Base-by-base conservation (phyloP, 2,329 filamentous ascomycete genomes). In the Amauroascus niger region DNA sequence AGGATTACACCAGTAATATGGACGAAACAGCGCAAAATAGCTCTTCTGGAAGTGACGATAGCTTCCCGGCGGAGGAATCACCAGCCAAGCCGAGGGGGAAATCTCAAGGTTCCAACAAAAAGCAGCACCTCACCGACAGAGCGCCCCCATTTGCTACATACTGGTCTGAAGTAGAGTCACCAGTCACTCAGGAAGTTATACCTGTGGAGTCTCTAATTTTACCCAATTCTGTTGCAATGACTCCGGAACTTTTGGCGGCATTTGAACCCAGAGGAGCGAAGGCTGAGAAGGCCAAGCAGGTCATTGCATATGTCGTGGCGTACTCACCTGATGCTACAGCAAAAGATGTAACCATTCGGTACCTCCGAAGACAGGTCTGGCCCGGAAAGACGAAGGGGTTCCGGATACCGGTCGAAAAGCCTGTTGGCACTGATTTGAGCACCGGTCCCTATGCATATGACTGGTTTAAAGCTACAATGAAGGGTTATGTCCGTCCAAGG, bases 261-360 rank as follows among this genome's bases (percentile, higher is more conserved):
- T 83, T 97, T 50, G 89, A 96, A 62, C 87, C 90, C 13, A 83
- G 88, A 13, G 90, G 91, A 5, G 79, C 77, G 33, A 88, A 86
- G 64, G 88, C 90, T 0, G 88, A 95, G 32, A 88, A 86, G 62
- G 82, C 86, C 0, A 91, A 88, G 61, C 91, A 97, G 67, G 81
- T 95, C 11, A 88, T 95, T 63, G 87, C 87, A 44, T 98, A 98
- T 63, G 79, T 95, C 1, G 76, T 97, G 18, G 90, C 86, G 0
- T 88, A 87, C 68, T 88, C 87, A 0, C 71, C 80, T 2, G 90
- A 97, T 64, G 88, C 87, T 1, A 90, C 88, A 0, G 90, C 88
- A 11, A 97, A 97, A 66, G 93, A 98, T 65, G 86, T 98, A 14
- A 98, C 93, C 0, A 83, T 93, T 9, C 81, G 93, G 26, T 98